These are phyloP conservation scores for Tuber magnatum DNA, from an alignment of 495 filamentous ascomycete species.

Conservation along the genomic window DNA sequence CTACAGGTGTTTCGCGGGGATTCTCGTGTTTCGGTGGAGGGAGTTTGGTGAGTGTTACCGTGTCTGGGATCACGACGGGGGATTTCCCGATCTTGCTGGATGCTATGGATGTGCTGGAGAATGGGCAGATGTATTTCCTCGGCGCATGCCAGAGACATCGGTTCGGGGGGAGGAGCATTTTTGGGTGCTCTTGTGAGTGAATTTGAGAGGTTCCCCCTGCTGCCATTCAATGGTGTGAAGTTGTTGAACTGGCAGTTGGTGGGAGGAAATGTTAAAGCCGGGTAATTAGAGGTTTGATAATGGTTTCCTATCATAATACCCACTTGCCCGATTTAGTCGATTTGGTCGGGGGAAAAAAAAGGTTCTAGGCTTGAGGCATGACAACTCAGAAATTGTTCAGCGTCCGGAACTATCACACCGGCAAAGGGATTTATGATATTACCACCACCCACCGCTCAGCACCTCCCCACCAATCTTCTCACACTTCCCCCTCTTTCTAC, in stretches of 20 bases:
- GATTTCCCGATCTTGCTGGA: slow-evolving; percentile 77
- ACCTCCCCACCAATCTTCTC: not conserved
- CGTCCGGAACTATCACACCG: not conserved
- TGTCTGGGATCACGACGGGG: slow-evolving; percentile 72
- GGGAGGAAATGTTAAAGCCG: not conserved
- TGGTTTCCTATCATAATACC: not conserved
- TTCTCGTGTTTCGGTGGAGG: slow-evolving; percentile 50
- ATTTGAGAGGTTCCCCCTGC: not conserved
- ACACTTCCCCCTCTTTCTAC: not conserved
- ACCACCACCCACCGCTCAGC: not conserved
- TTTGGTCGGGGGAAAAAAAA: not conserved
- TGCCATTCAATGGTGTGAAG: not conserved
- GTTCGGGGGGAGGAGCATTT: slow-evolving; percentile 23
- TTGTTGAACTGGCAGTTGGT: not conserved
- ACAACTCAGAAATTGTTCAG: not conserved
- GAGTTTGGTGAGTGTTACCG: slow-evolving; percentile 65
- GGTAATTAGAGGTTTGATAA: not conserved
- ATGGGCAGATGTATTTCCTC: slow-evolving; percentile 44
- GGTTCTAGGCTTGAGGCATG: not conserved
- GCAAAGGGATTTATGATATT: not conserved
- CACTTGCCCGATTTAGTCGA: not conserved
- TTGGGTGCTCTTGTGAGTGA: not conserved
- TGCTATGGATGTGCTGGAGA: slow-evolving; percentile 60
- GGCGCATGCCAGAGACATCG: slow-evolving; percentile 12
- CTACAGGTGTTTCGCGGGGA: slow-evolving; percentile 49